phyloP scores from a whole-genome alignment of 2,329 filamentous ascomycete genomes.

The Fusarium virguliforme region DNA sequence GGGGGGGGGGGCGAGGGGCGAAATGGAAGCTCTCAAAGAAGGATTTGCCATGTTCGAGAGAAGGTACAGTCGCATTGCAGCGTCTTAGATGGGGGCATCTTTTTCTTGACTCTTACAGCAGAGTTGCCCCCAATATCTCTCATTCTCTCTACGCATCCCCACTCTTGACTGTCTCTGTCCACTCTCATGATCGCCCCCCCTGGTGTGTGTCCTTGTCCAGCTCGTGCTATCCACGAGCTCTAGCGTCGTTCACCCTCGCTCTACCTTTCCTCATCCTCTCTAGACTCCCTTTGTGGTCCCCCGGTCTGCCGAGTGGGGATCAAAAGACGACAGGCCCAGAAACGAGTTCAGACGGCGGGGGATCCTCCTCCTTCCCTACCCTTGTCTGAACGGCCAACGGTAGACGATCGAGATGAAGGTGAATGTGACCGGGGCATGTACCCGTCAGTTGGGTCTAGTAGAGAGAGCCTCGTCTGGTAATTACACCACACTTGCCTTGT shows the following conservation, averaged over 20 bases:
- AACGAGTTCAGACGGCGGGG: constrained; percentile 12
- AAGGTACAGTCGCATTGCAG: neutral
- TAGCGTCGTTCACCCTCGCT: neutral
- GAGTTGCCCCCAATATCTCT: neutral
- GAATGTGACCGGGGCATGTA: neutral
- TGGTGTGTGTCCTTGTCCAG: neutral
- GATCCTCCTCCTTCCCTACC: neutral
- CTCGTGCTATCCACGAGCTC: constrained; percentile 14
- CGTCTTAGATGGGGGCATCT: constrained; percentile 5
- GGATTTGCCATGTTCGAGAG: neutral
- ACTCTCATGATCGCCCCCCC: constrained; percentile 1
- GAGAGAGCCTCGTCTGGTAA: neutral
- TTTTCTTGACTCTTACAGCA: constrained; percentile 3
- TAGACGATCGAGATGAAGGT: constrained; percentile 16
- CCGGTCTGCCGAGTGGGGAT: constrained; percentile 1
- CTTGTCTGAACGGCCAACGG: constrained; percentile 4
- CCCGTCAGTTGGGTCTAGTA: neutral
- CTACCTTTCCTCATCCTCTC: constrained; percentile 1
- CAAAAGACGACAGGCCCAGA: neutral
- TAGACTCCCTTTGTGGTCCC: neutral
- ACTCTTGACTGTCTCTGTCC: neutral
- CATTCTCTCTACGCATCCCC: neutral
- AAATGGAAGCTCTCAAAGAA: constrained; percentile 6
- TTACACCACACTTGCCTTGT: neutral
- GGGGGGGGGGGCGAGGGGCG: neutral